Evolutionary conservation across 805 yeast genomes (phyloP), one percentile per base, ranked within the genome.

Genomic region (Yarrowia yakushimensis): DNA sequence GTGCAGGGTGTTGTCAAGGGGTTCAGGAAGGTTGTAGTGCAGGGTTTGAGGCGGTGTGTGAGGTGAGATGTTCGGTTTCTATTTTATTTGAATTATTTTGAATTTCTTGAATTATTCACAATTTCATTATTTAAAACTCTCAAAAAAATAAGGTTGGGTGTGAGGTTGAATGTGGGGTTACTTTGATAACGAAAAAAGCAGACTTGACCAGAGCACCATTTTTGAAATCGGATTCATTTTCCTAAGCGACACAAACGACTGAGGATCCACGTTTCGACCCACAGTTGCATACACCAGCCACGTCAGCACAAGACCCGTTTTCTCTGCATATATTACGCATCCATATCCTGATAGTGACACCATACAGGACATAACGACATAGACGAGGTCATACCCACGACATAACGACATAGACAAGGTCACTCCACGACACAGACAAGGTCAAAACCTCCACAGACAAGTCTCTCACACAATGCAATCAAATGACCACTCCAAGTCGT

Each of bases 401-500:
- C n/a, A n/a, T n/a, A n/a, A n/a, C 18, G 36, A 33, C 18, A 33
- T n/a, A 33, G 18, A 33, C 17, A 33, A 33, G n/a, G n/a, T n/a
- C n/a, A n/a, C n/a, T n/a, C n/a, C n/a, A n/a, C n/a, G n/a, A n/a
- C n/a, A n/a, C n/a, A n/a, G n/a, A n/a, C n/a, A n/a, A n/a, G n/a
- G n/a, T n/a, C n/a, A n/a, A n/a, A n/a, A n/a, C n/a, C n/a, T n/a
- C n/a, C n/a, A n/a, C n/a, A n/a, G n/a, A n/a, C n/a, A n/a, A n/a
- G n/a, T n/a, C n/a, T n/a, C n/a, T n/a, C n/a, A 20, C 23, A 33
- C 30, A 9, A 55, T 55, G 61, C 36, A 55, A 15, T 28, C 46
- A 7, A 33, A 52, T 27, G 61, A 55, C 46, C 18, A 41, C 23
- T 64, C 69, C 25, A 46, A 60, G 23, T 68, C 70, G 34, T 68